Evolutionary conservation across 2,329 filamentous ascomycete genomes (phyloP), one percentile per base, ranked within the genome.

Genomic region (Periconia sp.): DNA sequence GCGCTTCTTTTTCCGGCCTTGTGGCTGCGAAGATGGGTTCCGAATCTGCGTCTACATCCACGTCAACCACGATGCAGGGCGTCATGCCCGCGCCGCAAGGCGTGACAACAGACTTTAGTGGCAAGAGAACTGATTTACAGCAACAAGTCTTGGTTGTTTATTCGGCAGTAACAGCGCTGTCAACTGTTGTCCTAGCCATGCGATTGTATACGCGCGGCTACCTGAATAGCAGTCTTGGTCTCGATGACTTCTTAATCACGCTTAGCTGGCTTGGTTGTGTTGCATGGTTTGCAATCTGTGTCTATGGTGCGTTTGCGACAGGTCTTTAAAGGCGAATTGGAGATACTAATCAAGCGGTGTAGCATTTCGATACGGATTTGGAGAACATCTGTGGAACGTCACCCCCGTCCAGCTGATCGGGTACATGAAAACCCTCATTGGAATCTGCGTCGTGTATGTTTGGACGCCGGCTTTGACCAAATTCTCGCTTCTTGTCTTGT

Each of bases 401-500:
- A 46, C 50, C 5, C 30, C 32, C 2, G 33, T 39, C 13, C 48
- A 48, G 15, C 21, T 54, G 23, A 11, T 31, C 22, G 23, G 23
- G 22, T 56, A 54, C 26, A 29, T 36, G 12, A 47, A 37, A 31
- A 46, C 52, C 32, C 47, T 58, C 13, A 41, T 50, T 8, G 48
- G 43, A 16, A 55, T 57, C 25, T 44, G 45, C 43, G 36, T 47
- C 12, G 45, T 54, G 9, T 58, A 58, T 29, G 51, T 56, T 28
- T 58, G 50, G 55, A 51, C 43, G 10, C 55, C 55, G 16, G 52
- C 54, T n/a, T 28, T 58, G n/a, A 43, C 53, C 16, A 58, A 58
- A 24, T 43, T 57, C 13, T 58, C 55, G 1, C 30, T 58, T 16
- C 46, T 58, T 12, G 47, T 50, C 13, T 39, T 58, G n/a, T 58